Base-by-base conservation (phyloP, 176 grass and related monocot genomes). In the Poa pratensis region DNA sequence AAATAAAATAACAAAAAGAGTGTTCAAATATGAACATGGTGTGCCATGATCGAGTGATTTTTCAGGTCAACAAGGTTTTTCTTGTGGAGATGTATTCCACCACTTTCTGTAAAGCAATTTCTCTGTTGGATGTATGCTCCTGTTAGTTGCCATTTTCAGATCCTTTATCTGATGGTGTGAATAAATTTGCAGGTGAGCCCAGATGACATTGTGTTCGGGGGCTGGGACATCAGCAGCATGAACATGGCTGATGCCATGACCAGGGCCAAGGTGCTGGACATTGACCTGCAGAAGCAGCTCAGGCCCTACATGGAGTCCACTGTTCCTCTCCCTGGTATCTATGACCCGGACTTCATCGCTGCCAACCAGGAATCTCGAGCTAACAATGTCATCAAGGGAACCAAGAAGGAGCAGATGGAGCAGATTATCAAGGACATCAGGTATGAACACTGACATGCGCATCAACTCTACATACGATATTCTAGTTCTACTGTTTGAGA, bases 161-260 rank as follows among this genome's bases (percentile, higher is more conserved):
- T 45, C 11, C 7, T 18, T 40, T n/a, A 24, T 23, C 12, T 90
- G 55, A 58, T 7, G 15, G 24, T 9, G 72, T 79, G n/a, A 67
- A 49, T 40, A 71, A 20, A 19, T 61, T 89, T 67, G 3, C 63
- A 98, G 96, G 96, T 98, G 51, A 98, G 95, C 76, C 96, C 96
- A 53, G 96, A 98, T 48, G 96, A 96, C 57, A 24, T 98, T 4
- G 89, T 98, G 54, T 98, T 98, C 0, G 96, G 93, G 11, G 96
- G 96, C 17, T 98, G 96, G 96, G 96, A 98, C 78, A 98, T 98
- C 66, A 98, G 93, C 86, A 88, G 75, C 86, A 95, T 95, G 93
- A 98, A 96, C 81, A 83, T 98, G 81, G 96, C 96, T 6, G 96
- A 98, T 87, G 66, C 96, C 34, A 98, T 98, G 96, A 85, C 96